phyloP scores from a whole-genome alignment of 495 filamentous ascomycete genomes.

The Endocarpon pusillum region DNA sequence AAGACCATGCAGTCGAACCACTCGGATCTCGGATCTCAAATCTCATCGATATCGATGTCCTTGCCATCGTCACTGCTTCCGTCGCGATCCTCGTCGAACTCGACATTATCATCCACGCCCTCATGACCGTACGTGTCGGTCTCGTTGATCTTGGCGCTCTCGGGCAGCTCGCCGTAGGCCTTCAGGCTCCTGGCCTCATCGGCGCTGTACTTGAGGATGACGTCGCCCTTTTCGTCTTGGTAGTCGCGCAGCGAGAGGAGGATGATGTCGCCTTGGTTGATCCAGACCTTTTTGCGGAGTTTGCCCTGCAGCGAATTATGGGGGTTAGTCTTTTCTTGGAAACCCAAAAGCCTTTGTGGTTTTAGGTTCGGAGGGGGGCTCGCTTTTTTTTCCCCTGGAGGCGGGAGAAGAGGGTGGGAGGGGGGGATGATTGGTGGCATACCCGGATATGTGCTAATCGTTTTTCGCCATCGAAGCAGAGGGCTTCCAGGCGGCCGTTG shows the following conservation, averaged over 20 bases:
- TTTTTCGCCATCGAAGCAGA: slow-evolving; percentile 86
- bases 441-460: slow-evolving; percentile 33
- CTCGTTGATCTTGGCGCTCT: slow-evolving; percentile 99
- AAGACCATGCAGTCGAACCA: too few relatives aligned
- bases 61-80: slow-evolving; percentile 39
- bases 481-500: slow-evolving; percentile 89
- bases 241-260: slow-evolving; percentile 93
- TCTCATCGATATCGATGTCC: slow-evolving; percentile 43
- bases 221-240: slow-evolving; percentile 97
- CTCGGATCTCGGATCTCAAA: too few relatives aligned
- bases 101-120: slow-evolving; percentile 41
- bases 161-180: slow-evolving; percentile 91
- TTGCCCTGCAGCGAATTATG: slow-evolving; percentile 87
- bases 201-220: slow-evolving; percentile 96
- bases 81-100: slow-evolving; percentile 41
- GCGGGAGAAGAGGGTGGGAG: too few relatives aligned
- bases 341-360: too few relatives aligned
- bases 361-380: too few relatives aligned
- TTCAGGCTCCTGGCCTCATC: slow-evolving; percentile 91
- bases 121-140: slow-evolving; percentile 75
- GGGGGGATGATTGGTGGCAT: too few relatives aligned
- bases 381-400: too few relatives aligned
- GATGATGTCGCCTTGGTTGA: slow-evolving; percentile 99
- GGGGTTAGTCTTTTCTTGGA: too few relatives aligned
- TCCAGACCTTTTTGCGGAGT: slow-evolving; percentile 96